phyloP scores from a whole-genome alignment of 2,329 filamentous ascomycete species.

The Monilinia vaccinii-corymbosi region DNA sequence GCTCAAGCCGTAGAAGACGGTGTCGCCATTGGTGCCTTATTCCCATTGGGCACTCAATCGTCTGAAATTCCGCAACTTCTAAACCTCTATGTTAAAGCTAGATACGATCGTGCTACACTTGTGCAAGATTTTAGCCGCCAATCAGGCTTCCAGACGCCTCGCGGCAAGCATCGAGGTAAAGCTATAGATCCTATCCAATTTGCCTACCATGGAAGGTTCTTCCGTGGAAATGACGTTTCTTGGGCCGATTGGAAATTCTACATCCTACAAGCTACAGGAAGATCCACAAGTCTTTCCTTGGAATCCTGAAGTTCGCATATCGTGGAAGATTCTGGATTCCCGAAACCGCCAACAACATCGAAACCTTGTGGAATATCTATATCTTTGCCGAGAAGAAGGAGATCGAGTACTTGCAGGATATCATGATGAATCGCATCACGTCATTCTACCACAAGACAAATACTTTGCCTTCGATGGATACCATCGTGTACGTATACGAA shows the following conservation, averaged over 20 bases:
- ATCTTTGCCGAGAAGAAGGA: neutral
- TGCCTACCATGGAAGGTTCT: no score
- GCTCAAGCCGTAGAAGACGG: slow-evolving; percentile 60
- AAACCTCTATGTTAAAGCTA: slow-evolving; percentile 47
- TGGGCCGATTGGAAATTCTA: no score
- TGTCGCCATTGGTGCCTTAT: slow-evolving; percentile 46
- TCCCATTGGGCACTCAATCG: slow-evolving; percentile 38
- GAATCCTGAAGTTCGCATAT: neutral
- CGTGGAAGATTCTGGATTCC: neutral
- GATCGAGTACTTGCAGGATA: neutral
- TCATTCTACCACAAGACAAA: neutral
- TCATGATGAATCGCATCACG: neutral
- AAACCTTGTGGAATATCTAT: neutral
- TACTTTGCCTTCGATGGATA: neutral
- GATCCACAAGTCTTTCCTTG: neutral
- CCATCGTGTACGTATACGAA: neutral
- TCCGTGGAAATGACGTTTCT: neutral
- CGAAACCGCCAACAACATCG: neutral
- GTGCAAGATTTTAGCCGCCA: slow-evolving; percentile 51
- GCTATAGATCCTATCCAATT: slow-evolving; percentile 9
- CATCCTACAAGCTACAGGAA: neutral
- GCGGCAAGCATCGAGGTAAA: slow-evolving; percentile 12
- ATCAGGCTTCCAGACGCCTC: slow-evolving; percentile 10
- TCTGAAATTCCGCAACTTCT: slow-evolving; percentile 46
- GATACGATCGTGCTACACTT: slow-evolving; percentile 46